Evolutionary conservation across 2,329 filamentous ascomycete genomes (phyloP).

Genomic region (Byssothecium circinans): DNA sequence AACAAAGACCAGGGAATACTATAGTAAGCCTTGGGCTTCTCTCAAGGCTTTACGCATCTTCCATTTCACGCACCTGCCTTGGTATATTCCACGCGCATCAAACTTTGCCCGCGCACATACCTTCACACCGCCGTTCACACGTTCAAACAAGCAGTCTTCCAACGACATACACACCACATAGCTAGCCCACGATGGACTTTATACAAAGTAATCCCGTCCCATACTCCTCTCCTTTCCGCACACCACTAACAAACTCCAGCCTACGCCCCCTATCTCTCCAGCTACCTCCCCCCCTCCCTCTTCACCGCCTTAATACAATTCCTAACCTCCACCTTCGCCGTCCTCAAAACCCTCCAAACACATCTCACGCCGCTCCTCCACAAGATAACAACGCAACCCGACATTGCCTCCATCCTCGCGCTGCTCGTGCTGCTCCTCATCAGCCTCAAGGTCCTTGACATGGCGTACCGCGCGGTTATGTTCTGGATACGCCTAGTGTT

Average conservation of each 20-base stretch:
- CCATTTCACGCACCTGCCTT: too few relatives aligned
- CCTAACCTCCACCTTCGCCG: slow-evolving; percentile 30
- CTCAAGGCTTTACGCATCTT: too few relatives aligned
- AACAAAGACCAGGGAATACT: too few relatives aligned
- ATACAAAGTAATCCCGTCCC: slow-evolving; percentile 23
- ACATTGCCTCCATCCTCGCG: slow-evolving; percentile 56
- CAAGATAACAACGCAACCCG: slow-evolving; percentile 40
- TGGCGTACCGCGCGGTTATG: slow-evolving; percentile 70
- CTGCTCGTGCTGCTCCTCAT: slow-evolving; percentile 66
- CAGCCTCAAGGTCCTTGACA: slow-evolving; percentile 65
- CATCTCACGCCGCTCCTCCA: slow-evolving; percentile 35
- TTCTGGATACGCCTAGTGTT: slow-evolving; percentile 74
- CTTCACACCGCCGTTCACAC: neutral
- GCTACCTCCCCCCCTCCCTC: slow-evolving; percentile 36
- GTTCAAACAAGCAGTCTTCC: neutral
- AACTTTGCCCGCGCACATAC: neutral
- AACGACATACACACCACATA: neutral
- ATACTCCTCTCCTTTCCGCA: neutral
- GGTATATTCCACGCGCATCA: too few relatives aligned
- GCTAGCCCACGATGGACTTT: slow-evolving; percentile 28
- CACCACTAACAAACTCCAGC: slow-evolving; percentile 28
- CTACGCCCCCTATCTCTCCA: slow-evolving; percentile 33
- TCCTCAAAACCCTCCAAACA: slow-evolving; percentile 30
- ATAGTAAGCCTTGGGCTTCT: too few relatives aligned
- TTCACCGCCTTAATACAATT: slow-evolving; percentile 33